Evolutionary conservation across 345 rosid genomes (phyloP), one percentile per base, ranked within the genome.

Genomic region (Raphanus raphanistrum): DNA sequence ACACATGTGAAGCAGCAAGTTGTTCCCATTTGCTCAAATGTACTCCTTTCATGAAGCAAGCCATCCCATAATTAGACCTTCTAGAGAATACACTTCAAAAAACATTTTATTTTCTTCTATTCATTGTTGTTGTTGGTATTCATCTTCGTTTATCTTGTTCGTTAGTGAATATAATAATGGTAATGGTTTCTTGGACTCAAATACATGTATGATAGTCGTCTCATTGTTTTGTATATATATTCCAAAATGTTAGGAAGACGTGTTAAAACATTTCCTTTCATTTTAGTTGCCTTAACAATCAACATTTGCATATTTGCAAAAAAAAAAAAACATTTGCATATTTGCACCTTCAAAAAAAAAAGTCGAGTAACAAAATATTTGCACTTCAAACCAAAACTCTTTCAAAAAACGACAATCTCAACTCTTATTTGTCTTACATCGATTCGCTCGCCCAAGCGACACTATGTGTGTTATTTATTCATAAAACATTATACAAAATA

Each of bases 41-140:
- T 67, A 59, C 77, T 65, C 66, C 63, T 78, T 45, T 45, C 81
- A 21, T 27, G 77, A 66, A 78, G 68, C 74, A 79, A 66, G 6
- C 59, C 55, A 32, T 66, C 7, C 60, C 50, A 10, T 72, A 58
- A 8, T 29, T 38, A 64, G 43, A 45, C 63, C 66, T 70, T 57
- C 62, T 57, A 25, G 31, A 57, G 62, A 57, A 57, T 54, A 77
- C 71, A 77, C 76, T 55, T 64, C 1, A 32, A 45, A 32, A 60
- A 48, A 69, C n/a, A 28, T n/a, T 45, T 69, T 26, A 9, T 15
- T 55, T 10, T 52, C 11, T 13, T 25, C 13, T 52, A 64, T 61
- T 4, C 10, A 11, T 12, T 41, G 21, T 13, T 73, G 15, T 15
- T 17, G 21, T 43, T 43, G 52, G 15, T 43, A 48, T n/a, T 48